These are phyloP conservation scores for Diplodia mutila DNA, from an alignment of 2,329 filamentous ascomycete genomes.

Conservation along the genomic window DNA sequence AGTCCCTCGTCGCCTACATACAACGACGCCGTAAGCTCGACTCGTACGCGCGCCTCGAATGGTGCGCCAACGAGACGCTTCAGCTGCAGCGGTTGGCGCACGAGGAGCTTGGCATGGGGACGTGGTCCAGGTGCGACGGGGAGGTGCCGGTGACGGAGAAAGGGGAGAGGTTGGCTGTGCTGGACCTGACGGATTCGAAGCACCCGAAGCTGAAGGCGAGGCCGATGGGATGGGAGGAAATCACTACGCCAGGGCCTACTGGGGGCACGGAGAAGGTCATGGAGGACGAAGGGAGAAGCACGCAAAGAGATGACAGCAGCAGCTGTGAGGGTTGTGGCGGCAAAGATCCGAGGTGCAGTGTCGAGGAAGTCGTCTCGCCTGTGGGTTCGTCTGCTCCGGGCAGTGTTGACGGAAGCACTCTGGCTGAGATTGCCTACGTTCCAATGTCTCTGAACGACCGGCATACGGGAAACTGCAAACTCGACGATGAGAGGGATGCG, in stretches of 20 bases:
- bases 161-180: constrained; percentile 15
- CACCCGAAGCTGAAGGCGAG: constrained; percentile 5
- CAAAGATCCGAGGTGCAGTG: neutral
- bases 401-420: neutral
- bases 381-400: neutral
- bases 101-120: constrained; percentile 10
- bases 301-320: neutral
- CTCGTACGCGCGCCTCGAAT: constrained; percentile 27
- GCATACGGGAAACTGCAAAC: neutral
- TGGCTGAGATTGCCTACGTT: neutral
- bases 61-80: constrained; percentile 26
- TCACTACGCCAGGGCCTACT: neutral
- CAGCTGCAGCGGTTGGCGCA: constrained; percentile 26
- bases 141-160: constrained; percentile 16
- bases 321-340: neutral
- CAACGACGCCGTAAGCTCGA: neutral
- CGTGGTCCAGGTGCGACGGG: constrained; percentile 25
- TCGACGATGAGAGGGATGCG: neutral
- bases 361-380: neutral
- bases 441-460: neutral
- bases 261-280: neutral
- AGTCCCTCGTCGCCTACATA: neutral
- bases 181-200: constrained; percentile 16
- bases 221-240: neutral
- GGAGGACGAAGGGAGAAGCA: neutral